phyloP scores from a whole-genome alignment of 768 basidiomycete species.

The Thelephora ganbajun region DNA sequence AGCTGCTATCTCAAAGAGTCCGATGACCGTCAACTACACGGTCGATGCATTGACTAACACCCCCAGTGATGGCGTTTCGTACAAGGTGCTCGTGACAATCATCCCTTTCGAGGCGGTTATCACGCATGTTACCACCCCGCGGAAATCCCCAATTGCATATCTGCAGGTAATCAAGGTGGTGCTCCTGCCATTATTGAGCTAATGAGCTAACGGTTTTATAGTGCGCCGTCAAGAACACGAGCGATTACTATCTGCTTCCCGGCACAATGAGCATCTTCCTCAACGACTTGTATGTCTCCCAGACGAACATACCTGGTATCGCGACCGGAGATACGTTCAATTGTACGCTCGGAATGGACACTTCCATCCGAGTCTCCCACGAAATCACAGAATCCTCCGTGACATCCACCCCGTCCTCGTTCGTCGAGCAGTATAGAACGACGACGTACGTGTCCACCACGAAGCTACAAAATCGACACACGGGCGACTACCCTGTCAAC shows the following conservation, averaged over 20 bases:
- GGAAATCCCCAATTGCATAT: conserved; percentile 31
- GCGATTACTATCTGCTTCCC: conserved; percentile 39
- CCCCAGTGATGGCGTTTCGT: conserved; percentile 38
- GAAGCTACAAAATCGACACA: conserved; percentile 32
- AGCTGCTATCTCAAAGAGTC: conserved; percentile 23
- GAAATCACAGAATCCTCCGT: conserved; percentile 23
- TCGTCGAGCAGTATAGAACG: conserved; percentile 27
- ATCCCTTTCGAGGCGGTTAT: conserved; percentile 32
- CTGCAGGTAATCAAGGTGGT: conserved; percentile 5
- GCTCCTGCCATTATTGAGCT: background rate
- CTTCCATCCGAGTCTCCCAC: conserved; percentile 23
- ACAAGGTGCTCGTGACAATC: conserved; percentile 40
- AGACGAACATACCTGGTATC: conserved; percentile 30
- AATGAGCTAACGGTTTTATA: conserved; percentile 7
- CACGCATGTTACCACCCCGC: conserved; percentile 36
- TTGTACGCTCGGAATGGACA: conserved; percentile 35
- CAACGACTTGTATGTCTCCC: conserved; percentile 42
- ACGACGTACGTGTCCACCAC: conserved; percentile 27
- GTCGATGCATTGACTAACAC: conserved; percentile 36
- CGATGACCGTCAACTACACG: conserved; percentile 35
- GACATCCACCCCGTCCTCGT: conserved; percentile 24
- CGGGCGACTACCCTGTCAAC: conserved; percentile 27
- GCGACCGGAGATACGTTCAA: conserved; percentile 35
- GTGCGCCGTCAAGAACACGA: conserved; percentile 42
- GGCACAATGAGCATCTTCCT: conserved; percentile 42